phyloP scores from a whole-genome alignment of 345 rosid species.

The Rhodomyrtus tomentosa region DNA sequence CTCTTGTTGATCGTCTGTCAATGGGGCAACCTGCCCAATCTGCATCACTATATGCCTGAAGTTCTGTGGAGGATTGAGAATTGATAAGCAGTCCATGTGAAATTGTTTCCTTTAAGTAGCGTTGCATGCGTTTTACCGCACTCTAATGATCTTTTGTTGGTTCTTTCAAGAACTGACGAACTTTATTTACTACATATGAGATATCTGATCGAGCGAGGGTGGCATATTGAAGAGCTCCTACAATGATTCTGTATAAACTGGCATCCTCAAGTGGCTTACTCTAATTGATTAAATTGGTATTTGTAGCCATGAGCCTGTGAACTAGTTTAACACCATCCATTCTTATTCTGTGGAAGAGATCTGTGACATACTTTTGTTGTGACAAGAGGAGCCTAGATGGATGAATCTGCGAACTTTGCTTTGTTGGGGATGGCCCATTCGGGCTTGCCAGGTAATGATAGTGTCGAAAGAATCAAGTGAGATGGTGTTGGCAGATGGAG shows the following conservation, averaged over 20 bases:
- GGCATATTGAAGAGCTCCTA: no score
- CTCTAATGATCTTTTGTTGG: accelerated
- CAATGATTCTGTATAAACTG: no score
- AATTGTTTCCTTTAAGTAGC: background rate
- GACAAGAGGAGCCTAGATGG: background rate
- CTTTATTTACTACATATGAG: no score
- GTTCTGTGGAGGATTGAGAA: background rate
- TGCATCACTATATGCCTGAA: background rate
- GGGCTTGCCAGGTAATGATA: no score
- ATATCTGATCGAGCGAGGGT: no score
- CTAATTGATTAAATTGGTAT: no score
- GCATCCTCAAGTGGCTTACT: no score
- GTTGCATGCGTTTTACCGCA: background rate
- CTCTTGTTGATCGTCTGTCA: background rate
- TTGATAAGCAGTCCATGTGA: background rate
- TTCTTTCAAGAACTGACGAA: background rate
- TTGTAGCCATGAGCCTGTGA: background rate
- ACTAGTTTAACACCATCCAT: no score
- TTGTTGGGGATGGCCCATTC: no score
- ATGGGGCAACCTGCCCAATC: background rate
- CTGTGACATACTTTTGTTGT: background rate
- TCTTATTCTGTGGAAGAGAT: background rate
- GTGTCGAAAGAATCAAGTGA: no score
- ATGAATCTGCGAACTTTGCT: no score
- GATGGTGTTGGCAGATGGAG: no score